Percentiles rank a stretch among this genome's conserved stretches.
Evolutionary conservation across 2,329 filamentous ascomycete genomes (phyloP).

Genomic region (Xylaria sp.): DNA sequence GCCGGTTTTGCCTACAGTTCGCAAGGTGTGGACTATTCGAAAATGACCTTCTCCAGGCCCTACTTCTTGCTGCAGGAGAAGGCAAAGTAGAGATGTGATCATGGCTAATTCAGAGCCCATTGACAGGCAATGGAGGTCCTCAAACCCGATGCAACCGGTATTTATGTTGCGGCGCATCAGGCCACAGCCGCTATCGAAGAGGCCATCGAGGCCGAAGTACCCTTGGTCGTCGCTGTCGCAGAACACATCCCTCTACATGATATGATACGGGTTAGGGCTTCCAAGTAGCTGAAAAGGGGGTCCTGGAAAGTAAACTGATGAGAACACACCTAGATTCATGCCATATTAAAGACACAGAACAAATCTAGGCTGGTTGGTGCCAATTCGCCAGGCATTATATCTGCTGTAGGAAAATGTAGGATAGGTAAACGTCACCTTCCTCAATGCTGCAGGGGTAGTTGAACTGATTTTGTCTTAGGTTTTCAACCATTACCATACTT

Average conservation of each 20-base stretch:
- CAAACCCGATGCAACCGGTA: conserved; percentile 80
- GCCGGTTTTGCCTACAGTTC: conserved; percentile 76
- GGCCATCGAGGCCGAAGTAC: conserved; percentile 80
- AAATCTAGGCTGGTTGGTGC: conserved; percentile 76
- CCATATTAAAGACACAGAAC: conserved; percentile 75
- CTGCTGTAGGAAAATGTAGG: conserved; percentile 71
- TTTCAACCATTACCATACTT: conserved; percentile 83
- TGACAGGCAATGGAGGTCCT: conserved; percentile 72
- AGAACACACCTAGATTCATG: conserved; percentile 66
- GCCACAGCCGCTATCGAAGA: conserved; percentile 80
- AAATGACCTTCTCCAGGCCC: background rate
- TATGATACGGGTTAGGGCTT: conserved; percentile 68
- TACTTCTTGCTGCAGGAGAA: background rate
- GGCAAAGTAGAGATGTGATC: background rate
- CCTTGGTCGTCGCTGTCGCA: conserved; percentile 78
- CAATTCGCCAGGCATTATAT: conserved; percentile 80
- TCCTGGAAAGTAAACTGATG: conserved; percentile 29
- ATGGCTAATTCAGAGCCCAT: conserved; percentile 25
- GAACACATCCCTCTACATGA: conserved; percentile 81
- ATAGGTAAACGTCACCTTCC: conserved; percentile 42
- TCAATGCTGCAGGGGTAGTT: background rate
- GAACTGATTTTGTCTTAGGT: conserved; percentile 53
- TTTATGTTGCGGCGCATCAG: conserved; percentile 82
- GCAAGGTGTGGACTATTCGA: conserved; percentile 55
- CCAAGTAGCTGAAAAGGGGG: conserved; percentile 9